Evolutionary conservation across 768 basidiomycete genomes (phyloP).

Genomic region (Amylocystis lapponica): DNA sequence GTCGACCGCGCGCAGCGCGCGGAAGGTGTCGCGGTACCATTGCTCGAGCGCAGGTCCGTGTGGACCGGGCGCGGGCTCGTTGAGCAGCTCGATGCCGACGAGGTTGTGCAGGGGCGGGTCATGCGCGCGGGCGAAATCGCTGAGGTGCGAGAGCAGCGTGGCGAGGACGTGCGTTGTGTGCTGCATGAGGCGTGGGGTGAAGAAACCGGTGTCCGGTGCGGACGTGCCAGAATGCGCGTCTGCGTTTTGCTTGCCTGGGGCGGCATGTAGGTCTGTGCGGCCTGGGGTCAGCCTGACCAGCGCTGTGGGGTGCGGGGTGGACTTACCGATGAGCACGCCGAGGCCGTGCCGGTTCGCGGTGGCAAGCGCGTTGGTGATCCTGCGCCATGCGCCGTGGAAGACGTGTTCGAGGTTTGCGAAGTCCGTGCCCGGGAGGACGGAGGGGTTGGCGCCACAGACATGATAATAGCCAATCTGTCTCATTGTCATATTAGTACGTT

Average conservation of each 20-base stretch:
- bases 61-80: slow-evolving; percentile 50
- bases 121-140: slow-evolving; percentile 27
- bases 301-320: neutral
- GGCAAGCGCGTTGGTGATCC: slow-evolving; percentile 54
- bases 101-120: slow-evolving; percentile 37
- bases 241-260: slow-evolving; percentile 69
- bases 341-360: slow-evolving; percentile 51
- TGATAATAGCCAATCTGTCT: slow-evolving; percentile 71
- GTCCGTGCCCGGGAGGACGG: slow-evolving; percentile 58
- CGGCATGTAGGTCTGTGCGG: slow-evolving; percentile 60
- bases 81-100: slow-evolving; percentile 52
- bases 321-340: slow-evolving; percentile 66
- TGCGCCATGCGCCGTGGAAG: slow-evolving; percentile 62
- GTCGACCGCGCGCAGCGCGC: slow-evolving; percentile 44
- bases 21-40: slow-evolving; percentile 62
- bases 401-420: slow-evolving; percentile 46
- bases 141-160: slow-evolving; percentile 36
- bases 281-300: neutral
- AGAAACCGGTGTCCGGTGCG: slow-evolving; percentile 41
- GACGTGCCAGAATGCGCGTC: slow-evolving; percentile 65
- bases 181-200: slow-evolving; percentile 38
- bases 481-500: too few species aligned
- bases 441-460: slow-evolving; percentile 50
- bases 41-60: slow-evolving; percentile 42
- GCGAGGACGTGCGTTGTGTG: slow-evolving; percentile 46